phyloP scores from a whole-genome alignment of 768 basidiomycete species.

The Lactarius trivialis region DNA sequence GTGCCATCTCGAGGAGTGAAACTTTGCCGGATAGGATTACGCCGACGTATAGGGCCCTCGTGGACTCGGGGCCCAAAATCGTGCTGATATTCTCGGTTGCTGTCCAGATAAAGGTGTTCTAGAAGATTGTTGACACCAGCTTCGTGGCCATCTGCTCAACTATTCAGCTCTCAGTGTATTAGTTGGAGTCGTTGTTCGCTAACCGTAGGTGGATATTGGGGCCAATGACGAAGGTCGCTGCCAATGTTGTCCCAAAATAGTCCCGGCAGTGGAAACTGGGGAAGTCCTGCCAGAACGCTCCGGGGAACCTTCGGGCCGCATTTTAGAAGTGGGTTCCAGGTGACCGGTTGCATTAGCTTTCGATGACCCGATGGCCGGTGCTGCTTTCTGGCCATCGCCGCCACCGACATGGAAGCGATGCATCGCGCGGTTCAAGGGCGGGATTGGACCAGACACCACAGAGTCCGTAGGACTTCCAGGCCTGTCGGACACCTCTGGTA shows the following conservation, averaged over 20 bases:
- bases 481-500: slow-evolving; percentile 41
- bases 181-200: slow-evolving; percentile 19
- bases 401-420: slow-evolving; percentile 66
- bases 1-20: slow-evolving; percentile 60
- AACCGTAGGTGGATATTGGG: slow-evolving; percentile 70
- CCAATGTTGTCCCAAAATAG: slow-evolving; percentile 42
- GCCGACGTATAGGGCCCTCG: slow-evolving; percentile 72
- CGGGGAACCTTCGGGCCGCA: slow-evolving; percentile 58
- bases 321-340: slow-evolving; percentile 67
- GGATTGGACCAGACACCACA: slow-evolving; percentile 63
- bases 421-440: slow-evolving; percentile 48
- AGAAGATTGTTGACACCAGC: slow-evolving; percentile 83
- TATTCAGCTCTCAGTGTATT: background rate
- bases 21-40: slow-evolving; percentile 63
- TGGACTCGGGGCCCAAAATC: slow-evolving; percentile 90
- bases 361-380: slow-evolving; percentile 84
- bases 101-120: slow-evolving; percentile 86
- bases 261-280: slow-evolving; percentile 58
- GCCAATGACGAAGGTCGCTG: slow-evolving; percentile 46
- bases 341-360: slow-evolving; percentile 77
- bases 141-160: slow-evolving; percentile 72
- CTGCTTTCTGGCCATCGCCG: slow-evolving; percentile 76
- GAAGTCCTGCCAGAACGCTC: slow-evolving; percentile 75
- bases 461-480: slow-evolving; percentile 82
- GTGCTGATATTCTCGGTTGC: slow-evolving; percentile 73